Evolutionary conservation across 768 basidiomycete genomes (phyloP), one percentile per base, ranked within the genome.

Genomic region (Flagelloscypha sp.): DNA sequence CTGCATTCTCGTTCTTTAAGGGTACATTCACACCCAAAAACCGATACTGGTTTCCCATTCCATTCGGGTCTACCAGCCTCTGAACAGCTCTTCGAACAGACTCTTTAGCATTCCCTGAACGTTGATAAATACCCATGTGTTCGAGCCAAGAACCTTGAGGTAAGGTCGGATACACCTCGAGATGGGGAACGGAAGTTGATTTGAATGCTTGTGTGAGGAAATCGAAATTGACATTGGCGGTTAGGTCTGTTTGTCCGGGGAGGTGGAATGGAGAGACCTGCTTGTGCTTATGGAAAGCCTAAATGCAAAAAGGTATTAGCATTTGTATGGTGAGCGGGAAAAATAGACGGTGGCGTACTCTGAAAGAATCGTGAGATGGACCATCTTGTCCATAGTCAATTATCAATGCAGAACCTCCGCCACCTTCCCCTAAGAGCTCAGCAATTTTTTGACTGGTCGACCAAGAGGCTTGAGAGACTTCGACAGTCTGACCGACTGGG

Each of bases 171-270:
- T 82, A 76, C 1, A 59, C 44, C n/a, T n/a, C n/a, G n/a, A n/a
- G n/a, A n/a, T n/a, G 15, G 58, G 48, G 2, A 66, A 65, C 71
- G 41, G n/a, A 41, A 17, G 11, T 8, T 19, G 30, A 27, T 17
- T 18, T 20, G 32, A 15, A 23, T 0, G 86, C 79, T 59, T 95
- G 89, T 50, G 72, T 70, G 30, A 98, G 66, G 53, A 85, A 87
- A 0, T 79, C 74, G 58, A 98, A 98, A 59, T 99, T 93, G 31
- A 99, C 94, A 50, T 98, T 95, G n/a, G 84, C 80, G 0, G 95
- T 99, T 30, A 98, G 60, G 56, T 99, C 95, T 27, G 85, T 83
- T 27, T 84, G 70, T 12, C 95, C 95, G 0, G 93, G 92, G 7
- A 68, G 62, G 35, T 83, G 68, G 50, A 98, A 94, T 3, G 86